phyloP scores from a whole-genome alignment of 2,329 filamentous ascomycete species.

The Triangularia setosa region DNA sequence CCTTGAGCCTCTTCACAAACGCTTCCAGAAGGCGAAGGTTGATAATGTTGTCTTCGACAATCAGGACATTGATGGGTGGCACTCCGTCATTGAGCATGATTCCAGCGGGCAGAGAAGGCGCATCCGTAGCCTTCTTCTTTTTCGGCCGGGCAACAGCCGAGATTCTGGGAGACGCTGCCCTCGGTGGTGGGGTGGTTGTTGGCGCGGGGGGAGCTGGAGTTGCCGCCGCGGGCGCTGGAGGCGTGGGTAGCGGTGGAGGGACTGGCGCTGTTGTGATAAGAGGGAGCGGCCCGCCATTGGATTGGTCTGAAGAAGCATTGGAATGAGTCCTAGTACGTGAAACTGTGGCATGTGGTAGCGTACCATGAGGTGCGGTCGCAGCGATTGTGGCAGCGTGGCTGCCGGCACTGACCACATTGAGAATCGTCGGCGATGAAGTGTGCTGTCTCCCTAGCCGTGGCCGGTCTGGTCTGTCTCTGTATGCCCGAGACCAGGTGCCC shows the following conservation, averaged over 20 bases:
- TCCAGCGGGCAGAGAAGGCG: constrained; percentile 52
- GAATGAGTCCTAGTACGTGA: constrained; percentile 50
- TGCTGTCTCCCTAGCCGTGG: constrained; percentile 66
- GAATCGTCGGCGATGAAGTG: constrained; percentile 74
- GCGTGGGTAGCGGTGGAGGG: constrained; percentile 48
- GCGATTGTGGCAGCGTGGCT: constrained; percentile 25
- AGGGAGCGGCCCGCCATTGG: constrained; percentile 20
- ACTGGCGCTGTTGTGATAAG: constrained; percentile 36
- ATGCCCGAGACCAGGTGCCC: constrained; percentile 51
- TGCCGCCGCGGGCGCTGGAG: constrained; percentile 47
- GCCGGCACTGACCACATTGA: constrained; percentile 52
- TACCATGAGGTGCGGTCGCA: constrained; percentile 10
- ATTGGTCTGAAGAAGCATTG: constrained; percentile 49
- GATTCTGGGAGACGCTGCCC: constrained; percentile 47
- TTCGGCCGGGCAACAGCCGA: constrained; percentile 9
- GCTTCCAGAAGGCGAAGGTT: constrained; percentile 90
- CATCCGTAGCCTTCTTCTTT: constrained; percentile 48
- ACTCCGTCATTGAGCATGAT: constrained; percentile 76
- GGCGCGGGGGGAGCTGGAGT: constrained; percentile 41
- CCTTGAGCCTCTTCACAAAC: constrained; percentile 92
- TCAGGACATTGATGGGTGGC: constrained; percentile 93
- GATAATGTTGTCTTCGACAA: constrained; percentile 98
- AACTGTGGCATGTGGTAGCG: constrained; percentile 8
- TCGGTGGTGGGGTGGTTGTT: constrained; percentile 51
- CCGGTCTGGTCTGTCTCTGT: constrained; percentile 54